Conservation (phyloP, 371 early-diverging fungal genomes). For the Dichotomocladium elegans region DNA sequence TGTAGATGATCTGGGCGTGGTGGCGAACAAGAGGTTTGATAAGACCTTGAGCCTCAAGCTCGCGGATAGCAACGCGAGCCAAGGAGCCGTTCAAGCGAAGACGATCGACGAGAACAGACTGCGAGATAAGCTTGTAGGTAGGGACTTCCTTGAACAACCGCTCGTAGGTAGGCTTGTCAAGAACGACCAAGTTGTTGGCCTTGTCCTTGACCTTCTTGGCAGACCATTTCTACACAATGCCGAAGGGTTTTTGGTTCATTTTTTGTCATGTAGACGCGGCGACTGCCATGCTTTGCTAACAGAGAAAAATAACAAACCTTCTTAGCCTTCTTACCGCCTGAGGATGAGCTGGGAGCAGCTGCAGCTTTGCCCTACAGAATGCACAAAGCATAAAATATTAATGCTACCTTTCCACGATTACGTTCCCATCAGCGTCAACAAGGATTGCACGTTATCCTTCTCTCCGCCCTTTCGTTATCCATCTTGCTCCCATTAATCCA, state of each 20-base stretch:
- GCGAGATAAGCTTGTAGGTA: conserved; percentile 97
- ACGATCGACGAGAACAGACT: conserved; percentile 97
- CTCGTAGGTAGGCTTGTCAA: conserved; percentile 89
- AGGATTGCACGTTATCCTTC: neutral
- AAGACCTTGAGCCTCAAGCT: conserved; percentile 86
- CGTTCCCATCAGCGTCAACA: no score
- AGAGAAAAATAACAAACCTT: conserved; percentile 48
- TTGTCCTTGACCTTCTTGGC: conserved; percentile 96
- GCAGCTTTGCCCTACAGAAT: conserved; percentile 59
- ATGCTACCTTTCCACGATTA: no score
- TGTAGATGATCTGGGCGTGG: conserved; percentile 95
- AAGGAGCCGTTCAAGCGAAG: conserved; percentile 96
- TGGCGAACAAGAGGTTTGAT: conserved; percentile 89
- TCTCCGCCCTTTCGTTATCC: neutral
- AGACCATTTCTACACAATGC: conserved; percentile 88
- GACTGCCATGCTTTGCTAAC: no score
- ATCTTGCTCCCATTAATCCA: neutral
- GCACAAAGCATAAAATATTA: neutral
- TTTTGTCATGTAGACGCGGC: no score
- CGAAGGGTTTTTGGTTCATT: neutral
- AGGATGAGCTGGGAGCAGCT: conserved; percentile 66
- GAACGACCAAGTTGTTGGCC: conserved; percentile 94
- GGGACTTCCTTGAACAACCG: conserved; percentile 98
- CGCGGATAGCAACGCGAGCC: conserved; percentile 92
- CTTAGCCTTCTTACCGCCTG: conserved; percentile 89